Percentiles rank a stretch among this genome's conserved stretches.
Evolutionary conservation across 163 green algal genomes (phyloP).

Genomic region (Picocystis sp.): DNA sequence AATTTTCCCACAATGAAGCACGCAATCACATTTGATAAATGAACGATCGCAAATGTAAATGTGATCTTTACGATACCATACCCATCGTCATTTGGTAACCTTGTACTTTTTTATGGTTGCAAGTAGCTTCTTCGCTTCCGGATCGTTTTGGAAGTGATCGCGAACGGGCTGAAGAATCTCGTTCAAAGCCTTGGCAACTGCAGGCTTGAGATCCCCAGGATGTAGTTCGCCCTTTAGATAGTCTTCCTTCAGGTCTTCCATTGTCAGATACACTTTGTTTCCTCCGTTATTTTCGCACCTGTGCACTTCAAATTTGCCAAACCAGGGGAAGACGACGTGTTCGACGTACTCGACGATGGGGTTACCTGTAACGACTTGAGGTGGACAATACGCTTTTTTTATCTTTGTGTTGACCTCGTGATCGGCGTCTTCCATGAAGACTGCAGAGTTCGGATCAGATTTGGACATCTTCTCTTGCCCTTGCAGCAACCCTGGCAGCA

Average conservation of each 20-base stretch:
- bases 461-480: conserved; percentile 99
- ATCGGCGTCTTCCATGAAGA: conserved; percentile 73
- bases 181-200: conserved; percentile 63
- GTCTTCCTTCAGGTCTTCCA: conserved; percentile 60
- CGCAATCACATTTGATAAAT: no score
- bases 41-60: no score
- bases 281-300: conserved; percentile 57
- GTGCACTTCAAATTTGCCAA: conserved; percentile 54
- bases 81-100: conserved; percentile 16
- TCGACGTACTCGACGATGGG: conserved; percentile 82
- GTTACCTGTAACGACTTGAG: conserved; percentile 68
- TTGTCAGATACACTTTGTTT: conserved; percentile 52
- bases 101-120: conserved; percentile 56
- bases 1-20: no score
- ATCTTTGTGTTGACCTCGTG: conserved; percentile 92
- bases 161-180: conserved; percentile 81
- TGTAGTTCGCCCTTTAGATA: conserved; percentile 56
- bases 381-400: conserved; percentile 95
- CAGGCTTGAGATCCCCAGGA: conserved; percentile 72
- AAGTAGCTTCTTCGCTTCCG: conserved; percentile 68
- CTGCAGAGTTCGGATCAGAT: conserved; percentile 84
- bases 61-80: neutral
- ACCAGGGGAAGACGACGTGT: conserved; percentile 86
- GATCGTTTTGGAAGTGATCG: conserved; percentile 84
- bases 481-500: conserved; percentile 36